Conservation (phyloP, 1,139 yeast genomes). For the Kazachstania sp. region DNA sequence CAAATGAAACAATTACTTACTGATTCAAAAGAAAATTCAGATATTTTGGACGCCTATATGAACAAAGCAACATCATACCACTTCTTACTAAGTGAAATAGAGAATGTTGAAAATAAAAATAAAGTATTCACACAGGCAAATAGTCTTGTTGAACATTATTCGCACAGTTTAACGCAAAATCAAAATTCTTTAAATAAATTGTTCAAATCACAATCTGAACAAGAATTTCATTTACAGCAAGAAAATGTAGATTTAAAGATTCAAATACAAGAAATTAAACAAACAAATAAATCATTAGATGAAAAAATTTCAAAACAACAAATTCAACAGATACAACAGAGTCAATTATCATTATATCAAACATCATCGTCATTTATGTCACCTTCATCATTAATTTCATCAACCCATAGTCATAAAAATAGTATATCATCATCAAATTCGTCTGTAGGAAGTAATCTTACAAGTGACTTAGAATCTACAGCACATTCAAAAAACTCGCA, state of each 20-base stretch:
- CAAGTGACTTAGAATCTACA: slow-evolving; percentile 1
- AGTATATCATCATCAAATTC: slow-evolving; percentile 1
- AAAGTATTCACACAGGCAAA: neutral
- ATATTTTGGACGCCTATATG: neutral
- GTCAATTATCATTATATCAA: neutral
- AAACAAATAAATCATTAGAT: neutral
- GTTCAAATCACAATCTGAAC: neutral
- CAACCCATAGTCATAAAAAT: neutral
- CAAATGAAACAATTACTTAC: neutral
- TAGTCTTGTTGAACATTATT: neutral
- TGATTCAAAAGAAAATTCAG: neutral
- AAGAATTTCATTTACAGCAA: neutral
- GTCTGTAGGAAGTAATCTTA: neutral
- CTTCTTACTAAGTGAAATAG: neutral
- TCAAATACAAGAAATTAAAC: neutral
- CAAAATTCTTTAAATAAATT: neutral
- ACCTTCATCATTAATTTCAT: neutral
- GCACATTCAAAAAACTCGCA: neutral
- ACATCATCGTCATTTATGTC: neutral
- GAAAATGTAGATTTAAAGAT: neutral
- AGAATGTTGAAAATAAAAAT: neutral
- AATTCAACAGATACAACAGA: neutral
- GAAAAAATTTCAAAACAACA: neutral
- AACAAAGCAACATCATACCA: neutral
- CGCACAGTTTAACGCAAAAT: neutral